phyloP scores from a whole-genome alignment of 2,329 filamentous ascomycete species.

The Cercospora sesami region DNA sequence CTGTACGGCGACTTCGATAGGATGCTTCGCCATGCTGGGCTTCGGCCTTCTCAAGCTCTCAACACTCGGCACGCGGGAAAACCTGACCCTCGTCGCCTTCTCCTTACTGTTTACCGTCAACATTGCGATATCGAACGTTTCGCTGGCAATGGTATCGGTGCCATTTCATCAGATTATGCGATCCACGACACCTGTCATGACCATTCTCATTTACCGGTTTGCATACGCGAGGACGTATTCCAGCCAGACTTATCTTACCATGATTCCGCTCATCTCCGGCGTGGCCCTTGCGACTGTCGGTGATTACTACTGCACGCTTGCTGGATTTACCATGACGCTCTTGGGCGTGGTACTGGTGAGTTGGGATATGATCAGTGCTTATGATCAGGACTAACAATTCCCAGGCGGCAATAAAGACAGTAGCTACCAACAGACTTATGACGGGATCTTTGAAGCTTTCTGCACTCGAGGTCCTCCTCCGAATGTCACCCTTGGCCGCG shows the following conservation, averaged over 20 bases:
- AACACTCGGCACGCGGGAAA: slow-evolving; percentile 54
- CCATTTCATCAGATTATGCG: slow-evolving; percentile 66
- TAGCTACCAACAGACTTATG: slow-evolving; percentile 65
- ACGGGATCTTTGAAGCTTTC: slow-evolving; percentile 60
- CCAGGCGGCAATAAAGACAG: slow-evolving; percentile 54
- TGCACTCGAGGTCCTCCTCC: slow-evolving; percentile 59
- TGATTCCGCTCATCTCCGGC: slow-evolving; percentile 61
- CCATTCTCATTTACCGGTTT: slow-evolving; percentile 61
- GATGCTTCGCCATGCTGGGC: slow-evolving; percentile 56
- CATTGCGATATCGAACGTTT: slow-evolving; percentile 65
- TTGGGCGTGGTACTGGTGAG: slow-evolving; percentile 39
- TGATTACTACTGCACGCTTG: slow-evolving; percentile 62
- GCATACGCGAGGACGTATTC: slow-evolving; percentile 59
- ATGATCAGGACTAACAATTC: not conserved
- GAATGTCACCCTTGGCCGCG: slow-evolving; percentile 29
- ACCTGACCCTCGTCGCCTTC: slow-evolving; percentile 58
- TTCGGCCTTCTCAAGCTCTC: slow-evolving; percentile 56
- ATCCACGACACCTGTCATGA: slow-evolving; percentile 62
- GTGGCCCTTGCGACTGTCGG: slow-evolving; percentile 62
- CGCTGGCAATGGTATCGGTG: slow-evolving; percentile 63
- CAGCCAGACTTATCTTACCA: slow-evolving; percentile 58
- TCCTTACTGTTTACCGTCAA: slow-evolving; percentile 64
- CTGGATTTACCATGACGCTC: slow-evolving; percentile 47
- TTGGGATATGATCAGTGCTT: not conserved
- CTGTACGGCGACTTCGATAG: slow-evolving; percentile 58